Base-by-base conservation (phyloP, 495 filamentous ascomycete genomes). In the Neurospora tetrasperma region DNA sequence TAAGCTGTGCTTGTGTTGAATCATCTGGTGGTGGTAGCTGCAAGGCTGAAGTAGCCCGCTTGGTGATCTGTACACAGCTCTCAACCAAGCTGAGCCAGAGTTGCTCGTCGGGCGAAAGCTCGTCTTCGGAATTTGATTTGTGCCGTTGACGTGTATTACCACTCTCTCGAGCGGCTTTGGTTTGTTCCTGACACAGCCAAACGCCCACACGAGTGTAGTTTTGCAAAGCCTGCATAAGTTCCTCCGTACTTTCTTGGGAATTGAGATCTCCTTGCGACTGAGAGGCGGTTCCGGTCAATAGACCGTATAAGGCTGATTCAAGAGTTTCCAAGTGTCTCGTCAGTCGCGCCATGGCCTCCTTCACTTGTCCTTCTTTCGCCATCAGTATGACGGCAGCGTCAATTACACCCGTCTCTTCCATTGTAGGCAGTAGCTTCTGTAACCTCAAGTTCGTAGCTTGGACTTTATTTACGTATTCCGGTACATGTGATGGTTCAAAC, bases 41-140 rank as follows among this genome's bases (percentile, higher is more conserved):
- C 12, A 86, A 76, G 5, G 79, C 70, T 1, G 78, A 75, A 8
- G 85, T 85, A 11, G 85, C 48, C n/a, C 78, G 80, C 74, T 92
- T 92, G 8, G 93, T 91, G 42, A 97, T 91, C 70, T 90, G 89
- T 18, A 98, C 94, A 7, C 94, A 87, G 4, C 86, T 85, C 78
- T 97, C 93, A 71, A 98, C 92, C 71, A 98, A 87, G 75, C 96
- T 92, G 2, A 99, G 86, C 96, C 96, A 99, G 44, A 99, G 87
- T 7, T 83, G 79, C 79, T 98, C 96, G 72, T 96, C 93, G 12
- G 90, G 83, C 3, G 89, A 88, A 11, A 99, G 87, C 10, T 87
- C 84, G 70, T 89, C 88, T 40, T 90, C 86, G 27, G 88, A 77
- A 5, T 85, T 81, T 1, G 84, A 77, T 76, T 82, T 80, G 76